Conservation (phyloP, 2,329 filamentous ascomycete species). For the Colletotrichum cereale region DNA sequence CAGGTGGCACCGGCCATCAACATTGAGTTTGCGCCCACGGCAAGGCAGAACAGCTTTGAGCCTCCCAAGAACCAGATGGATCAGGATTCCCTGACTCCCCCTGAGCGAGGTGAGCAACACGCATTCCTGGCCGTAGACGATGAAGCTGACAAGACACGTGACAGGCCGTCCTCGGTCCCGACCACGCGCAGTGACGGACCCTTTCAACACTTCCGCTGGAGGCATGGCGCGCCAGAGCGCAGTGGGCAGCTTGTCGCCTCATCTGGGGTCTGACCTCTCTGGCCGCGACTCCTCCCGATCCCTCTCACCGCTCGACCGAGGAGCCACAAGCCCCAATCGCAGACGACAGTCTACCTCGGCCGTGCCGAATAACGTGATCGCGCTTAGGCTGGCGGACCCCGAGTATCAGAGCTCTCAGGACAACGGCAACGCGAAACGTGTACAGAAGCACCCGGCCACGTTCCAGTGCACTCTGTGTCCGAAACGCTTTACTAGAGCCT, state of each 20-base stretch:
- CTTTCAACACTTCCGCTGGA: conserved; percentile 64
- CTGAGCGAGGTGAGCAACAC: conserved; percentile 70
- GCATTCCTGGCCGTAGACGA: neutral
- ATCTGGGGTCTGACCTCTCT: conserved; percentile 59
- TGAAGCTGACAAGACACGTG: conserved; percentile 42
- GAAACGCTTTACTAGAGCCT: conserved; percentile 95
- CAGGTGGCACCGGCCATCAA: conserved; percentile 95
- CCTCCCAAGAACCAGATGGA: conserved; percentile 74
- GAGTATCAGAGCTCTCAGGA: conserved; percentile 78
- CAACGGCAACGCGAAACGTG: conserved; percentile 77
- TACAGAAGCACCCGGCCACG: conserved; percentile 96
- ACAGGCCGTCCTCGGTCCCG: conserved; percentile 62
- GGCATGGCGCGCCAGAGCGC: conserved; percentile 55
- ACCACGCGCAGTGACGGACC: conserved; percentile 70
- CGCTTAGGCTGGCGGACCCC: conserved; percentile 91
- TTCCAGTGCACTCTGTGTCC: conserved; percentile 96
- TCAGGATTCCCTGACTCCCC: conserved; percentile 86
- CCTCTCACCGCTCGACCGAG: conserved; percentile 70
- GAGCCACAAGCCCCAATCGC: conserved; percentile 60
- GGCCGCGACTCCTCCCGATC: conserved; percentile 65
- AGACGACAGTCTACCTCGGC: conserved; percentile 74
- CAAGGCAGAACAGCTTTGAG: conserved; percentile 75
- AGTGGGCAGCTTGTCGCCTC: conserved; percentile 61
- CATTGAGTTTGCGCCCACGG: conserved; percentile 88
- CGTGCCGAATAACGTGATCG: conserved; percentile 75